Evolutionary conservation across 225 moss, liverwort and hornwort species (phyloP).

Genomic region (Asterella californica): DNA sequence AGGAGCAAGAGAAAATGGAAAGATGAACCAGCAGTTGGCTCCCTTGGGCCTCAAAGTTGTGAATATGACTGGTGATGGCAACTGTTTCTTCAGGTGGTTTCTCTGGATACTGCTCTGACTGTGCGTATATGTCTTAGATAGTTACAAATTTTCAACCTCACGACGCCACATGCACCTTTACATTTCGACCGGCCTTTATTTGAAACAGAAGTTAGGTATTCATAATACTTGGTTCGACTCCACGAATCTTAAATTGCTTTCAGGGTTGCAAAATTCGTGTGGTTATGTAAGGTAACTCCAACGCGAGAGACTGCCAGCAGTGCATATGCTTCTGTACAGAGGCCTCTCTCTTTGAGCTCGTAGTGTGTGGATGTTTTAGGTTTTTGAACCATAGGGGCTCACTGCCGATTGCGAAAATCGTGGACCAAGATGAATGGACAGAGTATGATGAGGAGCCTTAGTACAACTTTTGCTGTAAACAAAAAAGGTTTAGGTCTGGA

Average conservation of each 20-base stretch:
- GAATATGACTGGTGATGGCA: slow-evolving; percentile 86
- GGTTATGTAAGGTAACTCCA: too few relatives aligned
- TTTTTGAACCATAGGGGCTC: too few relatives aligned
- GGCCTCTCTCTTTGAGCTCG: too few relatives aligned
- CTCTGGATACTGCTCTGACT: background rate
- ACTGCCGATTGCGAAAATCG: too few relatives aligned
- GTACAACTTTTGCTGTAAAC: too few relatives aligned
- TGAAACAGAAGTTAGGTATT: background rate
- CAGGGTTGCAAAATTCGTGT: background rate
- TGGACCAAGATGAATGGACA: too few relatives aligned
- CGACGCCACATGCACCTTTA: background rate
- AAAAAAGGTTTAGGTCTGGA: too few relatives aligned
- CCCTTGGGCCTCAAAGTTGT: slow-evolving; percentile 62
- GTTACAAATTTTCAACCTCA: too few relatives aligned
- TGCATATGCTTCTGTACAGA: background rate
- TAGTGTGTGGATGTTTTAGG: too few relatives aligned
- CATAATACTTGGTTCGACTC: background rate
- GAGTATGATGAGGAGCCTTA: too few relatives aligned
- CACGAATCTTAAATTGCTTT: background rate
- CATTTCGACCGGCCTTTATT: background rate
- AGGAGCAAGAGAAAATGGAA: slow-evolving; percentile 60
- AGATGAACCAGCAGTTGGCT: slow-evolving; percentile 76
- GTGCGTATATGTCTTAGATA: background rate
- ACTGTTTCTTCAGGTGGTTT: slow-evolving; percentile 88
- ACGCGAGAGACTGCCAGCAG: too few relatives aligned